Evolutionary conservation across 2,329 filamentous ascomycete species (phyloP).

Genomic region (Leptographium galeiforme): DNA sequence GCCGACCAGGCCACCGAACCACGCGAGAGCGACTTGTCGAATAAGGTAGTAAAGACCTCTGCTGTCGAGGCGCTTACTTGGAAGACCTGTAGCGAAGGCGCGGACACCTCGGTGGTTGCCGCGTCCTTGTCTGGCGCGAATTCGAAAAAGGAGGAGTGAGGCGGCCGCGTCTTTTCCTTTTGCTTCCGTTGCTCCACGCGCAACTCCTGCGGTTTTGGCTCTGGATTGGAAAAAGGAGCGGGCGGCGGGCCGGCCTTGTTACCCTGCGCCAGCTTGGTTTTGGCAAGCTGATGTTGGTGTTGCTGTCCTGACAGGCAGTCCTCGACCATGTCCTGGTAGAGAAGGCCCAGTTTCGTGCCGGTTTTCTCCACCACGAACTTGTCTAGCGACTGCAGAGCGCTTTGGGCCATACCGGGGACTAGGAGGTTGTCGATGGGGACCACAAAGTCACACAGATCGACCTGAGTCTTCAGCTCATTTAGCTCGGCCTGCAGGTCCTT

Average conservation of each 20-base stretch:
- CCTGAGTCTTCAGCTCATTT: constrained; percentile 20
- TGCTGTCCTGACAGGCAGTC: constrained; percentile 22
- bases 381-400: constrained; percentile 23
- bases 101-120: neutral
- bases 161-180: constrained; percentile 31
- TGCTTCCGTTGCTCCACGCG: constrained; percentile 20
- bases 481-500: constrained; percentile 24
- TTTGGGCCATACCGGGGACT: constrained; percentile 23
- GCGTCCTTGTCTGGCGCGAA: constrained; percentile 10
- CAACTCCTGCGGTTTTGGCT: constrained; percentile 12
- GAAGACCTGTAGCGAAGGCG: constrained; percentile 11
- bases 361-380: constrained; percentile 22
- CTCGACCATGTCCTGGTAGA: constrained; percentile 30
- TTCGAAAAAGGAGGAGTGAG: constrained; percentile 21
- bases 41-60: constrained; percentile 23
- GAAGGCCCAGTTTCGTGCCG: constrained; percentile 25
- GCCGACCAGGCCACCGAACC: constrained; percentile 21
- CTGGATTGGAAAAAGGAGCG: constrained; percentile 3
- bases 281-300: constrained; percentile 14
- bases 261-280: constrained; percentile 11
- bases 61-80: constrained; percentile 25
- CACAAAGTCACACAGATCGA: constrained; percentile 26
- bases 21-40: constrained; percentile 13
- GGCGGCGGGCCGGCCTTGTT: constrained; percentile 12
- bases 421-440: constrained; percentile 28